Evolutionary conservation across 108 stramenopile genomes (phyloP).

Genomic region (Pseudonitzschia pungens): DNA sequence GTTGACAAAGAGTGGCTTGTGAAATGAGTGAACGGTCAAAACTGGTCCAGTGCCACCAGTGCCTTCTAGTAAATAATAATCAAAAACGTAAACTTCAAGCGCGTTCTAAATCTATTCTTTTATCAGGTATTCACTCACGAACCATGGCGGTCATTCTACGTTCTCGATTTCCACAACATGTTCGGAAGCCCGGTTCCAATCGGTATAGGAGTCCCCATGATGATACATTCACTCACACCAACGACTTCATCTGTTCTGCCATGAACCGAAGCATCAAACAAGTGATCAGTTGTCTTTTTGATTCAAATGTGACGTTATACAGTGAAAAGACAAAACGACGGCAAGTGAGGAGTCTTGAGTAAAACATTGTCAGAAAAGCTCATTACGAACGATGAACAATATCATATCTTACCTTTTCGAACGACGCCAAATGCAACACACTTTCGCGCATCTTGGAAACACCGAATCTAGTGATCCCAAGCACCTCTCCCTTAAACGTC

Average conservation of each 20-base stretch:
- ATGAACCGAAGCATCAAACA: constrained; percentile 99
- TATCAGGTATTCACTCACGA: too few species aligned
- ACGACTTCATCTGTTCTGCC: constrained; percentile 94
- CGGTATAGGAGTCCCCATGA: constrained; percentile 98
- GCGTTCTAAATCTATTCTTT: too few species aligned
- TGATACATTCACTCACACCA: constrained; percentile 99
- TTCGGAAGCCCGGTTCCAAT: constrained; percentile 97
- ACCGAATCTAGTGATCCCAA: constrained; percentile 98
- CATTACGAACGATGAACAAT: too few species aligned
- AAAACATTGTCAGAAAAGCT: too few species aligned
- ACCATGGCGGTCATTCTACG: not conserved
- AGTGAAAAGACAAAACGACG: too few species aligned
- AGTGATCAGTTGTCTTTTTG: constrained; percentile 93
- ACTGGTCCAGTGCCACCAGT: too few species aligned
- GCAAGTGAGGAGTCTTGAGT: too few species aligned
- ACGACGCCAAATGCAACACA: constrained; percentile 97
- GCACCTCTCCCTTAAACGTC: constrained; percentile 98
- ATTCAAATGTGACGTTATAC: too few species aligned
- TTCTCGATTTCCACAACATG: constrained; percentile 65
- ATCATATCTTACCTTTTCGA: constrained; percentile 63
- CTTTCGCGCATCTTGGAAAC: constrained; percentile 98
- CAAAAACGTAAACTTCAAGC: too few species aligned
- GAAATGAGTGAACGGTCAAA: too few species aligned
- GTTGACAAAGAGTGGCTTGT: too few species aligned
- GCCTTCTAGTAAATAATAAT: too few species aligned